Conservation (phyloP, 148 eudicot species). For the Rhododendron molle region DNA sequence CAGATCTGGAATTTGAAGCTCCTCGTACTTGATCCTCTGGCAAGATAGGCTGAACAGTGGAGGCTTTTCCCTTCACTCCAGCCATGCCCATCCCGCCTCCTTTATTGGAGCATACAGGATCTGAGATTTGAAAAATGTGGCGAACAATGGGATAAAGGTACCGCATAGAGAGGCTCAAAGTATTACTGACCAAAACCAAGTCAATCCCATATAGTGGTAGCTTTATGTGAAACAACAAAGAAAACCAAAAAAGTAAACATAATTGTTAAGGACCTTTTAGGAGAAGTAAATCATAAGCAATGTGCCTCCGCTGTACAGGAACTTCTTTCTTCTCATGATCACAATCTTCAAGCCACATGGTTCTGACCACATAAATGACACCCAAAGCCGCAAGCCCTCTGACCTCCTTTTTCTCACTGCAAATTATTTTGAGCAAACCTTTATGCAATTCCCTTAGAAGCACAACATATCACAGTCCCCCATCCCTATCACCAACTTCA, state of each 20-base stretch:
- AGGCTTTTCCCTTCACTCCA: constrained; percentile 35
- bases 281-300: constrained; percentile 76
- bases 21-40: constrained; percentile 21
- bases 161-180: not conserved
- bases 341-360: constrained; percentile 89
- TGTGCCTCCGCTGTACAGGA: constrained; percentile 71
- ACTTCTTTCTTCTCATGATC: constrained; percentile 74
- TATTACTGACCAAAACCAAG: not conserved
- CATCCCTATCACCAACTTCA: not conserved
- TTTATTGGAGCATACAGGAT: constrained; percentile 35
- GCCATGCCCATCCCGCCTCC: constrained; percentile 29
- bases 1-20: constrained; percentile 25
- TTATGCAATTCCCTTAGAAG: not conserved
- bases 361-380: constrained; percentile 57
- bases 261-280: constrained; percentile 56
- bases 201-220: not conserved
- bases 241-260: not conserved
- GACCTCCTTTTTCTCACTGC: constrained; percentile 80
- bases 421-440: constrained; percentile 16
- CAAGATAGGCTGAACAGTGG: constrained; percentile 28
- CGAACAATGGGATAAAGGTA: not conserved
- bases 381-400: constrained; percentile 89
- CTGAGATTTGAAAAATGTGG: constrained; percentile 19
- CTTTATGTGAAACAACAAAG: constrained; percentile 1
- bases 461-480: not conserved